phyloP scores from a whole-genome alignment of 768 basidiomycete species.

The Amanita molliuscula region DNA sequence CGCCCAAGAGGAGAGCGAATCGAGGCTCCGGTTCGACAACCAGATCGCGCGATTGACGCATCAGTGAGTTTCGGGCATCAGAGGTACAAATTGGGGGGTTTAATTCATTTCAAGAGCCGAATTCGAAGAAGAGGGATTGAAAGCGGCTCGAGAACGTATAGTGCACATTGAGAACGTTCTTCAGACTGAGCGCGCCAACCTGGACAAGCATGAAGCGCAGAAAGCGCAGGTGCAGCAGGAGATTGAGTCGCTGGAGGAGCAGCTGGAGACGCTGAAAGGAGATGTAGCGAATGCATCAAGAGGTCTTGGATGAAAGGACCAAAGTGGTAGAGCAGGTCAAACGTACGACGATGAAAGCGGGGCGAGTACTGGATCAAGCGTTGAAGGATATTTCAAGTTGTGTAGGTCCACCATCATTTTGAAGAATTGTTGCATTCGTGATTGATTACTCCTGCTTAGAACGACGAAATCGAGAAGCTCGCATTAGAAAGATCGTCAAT shows the following conservation, averaged over 20 bases:
- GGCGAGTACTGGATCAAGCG: constrained; percentile 74
- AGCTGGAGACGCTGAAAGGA: constrained; percentile 45
- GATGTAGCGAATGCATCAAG: constrained; percentile 53
- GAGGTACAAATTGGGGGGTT: not conserved
- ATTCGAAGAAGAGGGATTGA: constrained; percentile 75
- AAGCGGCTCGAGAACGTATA: constrained; percentile 53
- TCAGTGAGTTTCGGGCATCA: constrained; percentile 43
- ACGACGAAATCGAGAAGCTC: constrained; percentile 83
- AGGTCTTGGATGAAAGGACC: constrained; percentile 60
- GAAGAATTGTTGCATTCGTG: not conserved
- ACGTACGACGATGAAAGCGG: constrained; percentile 55
- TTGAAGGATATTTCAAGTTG: constrained; percentile 82
- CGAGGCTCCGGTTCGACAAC: constrained; percentile 70
- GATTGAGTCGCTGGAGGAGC: constrained; percentile 45
- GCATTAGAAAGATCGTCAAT: constrained; percentile 76
- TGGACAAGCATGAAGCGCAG: constrained; percentile 43
- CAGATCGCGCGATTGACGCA: constrained; percentile 81
- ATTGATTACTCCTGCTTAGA: constrained; percentile 13
- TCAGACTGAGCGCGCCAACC: constrained; percentile 39
- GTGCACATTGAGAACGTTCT: constrained; percentile 40
- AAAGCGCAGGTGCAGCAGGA: constrained; percentile 47
- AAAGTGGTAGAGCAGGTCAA: constrained; percentile 71
- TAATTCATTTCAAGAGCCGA: constrained; percentile 40
- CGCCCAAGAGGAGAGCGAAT: constrained; percentile 82
- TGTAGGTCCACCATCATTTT: constrained; percentile 28